Conservation (phyloP, 164 flowering plant genomes). For the Vitis amurensis region DNA sequence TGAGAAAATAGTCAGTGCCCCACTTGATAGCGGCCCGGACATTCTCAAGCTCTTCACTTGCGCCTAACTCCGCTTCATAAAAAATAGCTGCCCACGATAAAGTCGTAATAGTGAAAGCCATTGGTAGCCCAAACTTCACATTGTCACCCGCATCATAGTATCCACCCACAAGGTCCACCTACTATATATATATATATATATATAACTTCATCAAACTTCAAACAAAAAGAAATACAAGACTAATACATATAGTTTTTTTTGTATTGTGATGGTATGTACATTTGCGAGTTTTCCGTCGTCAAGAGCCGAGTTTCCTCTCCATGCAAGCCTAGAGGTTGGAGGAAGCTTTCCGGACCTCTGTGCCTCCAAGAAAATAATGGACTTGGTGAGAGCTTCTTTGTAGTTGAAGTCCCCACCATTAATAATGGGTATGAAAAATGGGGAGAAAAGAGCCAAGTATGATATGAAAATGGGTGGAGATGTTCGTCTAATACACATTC, state of each 20-base stretch:
- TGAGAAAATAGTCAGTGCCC: constrained; percentile 92
- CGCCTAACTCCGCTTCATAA: constrained; percentile 48
- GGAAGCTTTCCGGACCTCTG: constrained; percentile 88
- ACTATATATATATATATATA: not conserved
- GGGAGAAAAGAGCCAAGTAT: too few species aligned
- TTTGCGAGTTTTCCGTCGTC: constrained; percentile 67
- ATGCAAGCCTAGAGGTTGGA: constrained; percentile 44
- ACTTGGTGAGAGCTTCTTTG: constrained; percentile 77
- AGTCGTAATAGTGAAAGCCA: constrained; percentile 90
- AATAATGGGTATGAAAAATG: not conserved
- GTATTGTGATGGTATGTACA: constrained; percentile 20
- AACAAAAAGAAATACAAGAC: too few species aligned
- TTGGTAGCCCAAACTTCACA: constrained; percentile 84
- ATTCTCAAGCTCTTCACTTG: constrained; percentile 60
- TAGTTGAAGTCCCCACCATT: constrained; percentile 50
- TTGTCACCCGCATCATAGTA: constrained; percentile 98
- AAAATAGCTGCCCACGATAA: constrained; percentile 63
- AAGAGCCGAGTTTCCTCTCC: constrained; percentile 86
- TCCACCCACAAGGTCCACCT: constrained; percentile 86
- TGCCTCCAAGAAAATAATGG: constrained; percentile 78
- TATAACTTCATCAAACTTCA: not conserved
- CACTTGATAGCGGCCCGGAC: constrained; percentile 54
- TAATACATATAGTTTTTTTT: too few species aligned
- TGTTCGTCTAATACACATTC: too few species aligned
- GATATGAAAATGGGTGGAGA: too few species aligned